phyloP scores from a whole-genome alignment of 257 asterid species.

The Lycium ferocissimum region DNA sequence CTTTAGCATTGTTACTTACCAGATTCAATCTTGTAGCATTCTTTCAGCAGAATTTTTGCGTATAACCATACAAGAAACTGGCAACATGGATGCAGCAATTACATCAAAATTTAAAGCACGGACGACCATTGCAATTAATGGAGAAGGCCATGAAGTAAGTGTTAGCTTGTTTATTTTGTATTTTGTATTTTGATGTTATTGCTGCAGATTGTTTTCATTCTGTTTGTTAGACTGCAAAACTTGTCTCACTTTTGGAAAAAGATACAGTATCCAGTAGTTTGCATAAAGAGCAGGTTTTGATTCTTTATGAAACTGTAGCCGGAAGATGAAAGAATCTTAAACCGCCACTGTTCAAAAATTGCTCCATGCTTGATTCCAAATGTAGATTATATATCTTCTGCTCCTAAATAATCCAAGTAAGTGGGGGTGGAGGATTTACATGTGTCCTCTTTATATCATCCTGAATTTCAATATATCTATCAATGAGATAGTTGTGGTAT shows the following conservation, averaged over 20 bases:
- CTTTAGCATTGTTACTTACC: constrained; percentile 61
- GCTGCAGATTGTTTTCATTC: not conserved
- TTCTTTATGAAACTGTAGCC: not conserved
- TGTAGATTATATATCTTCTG: constrained; percentile 4
- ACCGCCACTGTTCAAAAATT: not conserved
- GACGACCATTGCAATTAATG: constrained; percentile 51
- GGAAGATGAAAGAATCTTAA: constrained; percentile 21
- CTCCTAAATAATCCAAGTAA: not conserved
- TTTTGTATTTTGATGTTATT: not conserved
- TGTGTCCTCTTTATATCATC: constrained; percentile 22
- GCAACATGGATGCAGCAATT: constrained; percentile 55
- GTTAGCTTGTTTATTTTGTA: constrained; percentile 21
- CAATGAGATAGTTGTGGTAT: not conserved
- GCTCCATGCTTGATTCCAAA: constrained; percentile 1
- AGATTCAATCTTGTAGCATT: constrained; percentile 95
- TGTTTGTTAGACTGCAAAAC: constrained; percentile 20
- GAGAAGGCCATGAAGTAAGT: constrained; percentile 73
- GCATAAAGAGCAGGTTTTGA: not conserved
- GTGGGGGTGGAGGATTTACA: not conserved
- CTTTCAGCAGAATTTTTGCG: constrained; percentile 99
- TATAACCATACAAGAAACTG: constrained; percentile 75
- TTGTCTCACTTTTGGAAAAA: constrained; percentile 16
- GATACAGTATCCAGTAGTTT: constrained; percentile 14
- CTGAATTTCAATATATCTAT: not conserved
- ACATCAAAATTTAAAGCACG: constrained; percentile 42